Conservation (phyloP, 169 alveolate species). For the Plasmodium reichenowi region DNA sequence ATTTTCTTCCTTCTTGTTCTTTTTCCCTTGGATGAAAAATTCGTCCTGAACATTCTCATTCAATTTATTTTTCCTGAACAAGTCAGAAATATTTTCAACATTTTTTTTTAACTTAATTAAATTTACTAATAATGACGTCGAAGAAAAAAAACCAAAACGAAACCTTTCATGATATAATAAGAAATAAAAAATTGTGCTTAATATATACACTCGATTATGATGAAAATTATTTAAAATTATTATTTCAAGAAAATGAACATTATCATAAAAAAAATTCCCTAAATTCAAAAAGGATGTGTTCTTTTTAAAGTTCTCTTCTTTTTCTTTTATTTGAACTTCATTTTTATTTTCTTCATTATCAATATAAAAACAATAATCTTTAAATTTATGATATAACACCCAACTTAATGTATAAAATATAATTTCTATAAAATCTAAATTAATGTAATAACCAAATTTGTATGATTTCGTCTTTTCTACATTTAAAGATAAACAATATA, state of each 20-base stretch:
- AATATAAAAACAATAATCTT: background rate
- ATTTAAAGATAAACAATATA: conserved; percentile 14
- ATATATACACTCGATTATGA: conserved; percentile 36
- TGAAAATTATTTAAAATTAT: conserved; percentile 27
- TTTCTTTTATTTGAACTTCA: background rate
- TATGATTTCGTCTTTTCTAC: conserved; percentile 11
- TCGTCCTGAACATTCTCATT: conserved; percentile 19
- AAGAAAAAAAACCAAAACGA: conserved; percentile 12
- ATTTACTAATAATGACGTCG: conserved; percentile 6
- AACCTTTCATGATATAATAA: conserved; percentile 52
- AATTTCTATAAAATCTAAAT: conserved; percentile 43
- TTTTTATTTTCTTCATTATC: background rate
- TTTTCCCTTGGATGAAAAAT: background rate
- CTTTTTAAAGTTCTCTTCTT: conserved; percentile 9
- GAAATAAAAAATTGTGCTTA: conserved; percentile 43
- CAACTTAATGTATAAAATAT: conserved; percentile 62
- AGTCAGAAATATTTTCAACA: conserved; percentile 15
- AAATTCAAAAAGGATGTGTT: conserved; percentile 10
- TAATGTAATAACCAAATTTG: background rate
- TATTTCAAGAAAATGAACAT: conserved; percentile 35
- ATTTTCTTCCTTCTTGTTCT: background rate
- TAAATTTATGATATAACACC: conserved; percentile 37
- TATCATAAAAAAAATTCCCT: conserved; percentile 43
- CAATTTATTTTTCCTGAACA: conserved; percentile 22
- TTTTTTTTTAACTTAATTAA: conserved; percentile 61